Conservation (phyloP, 371 early-diverging fungal genomes). For the Gilbertella persicaria region DNA sequence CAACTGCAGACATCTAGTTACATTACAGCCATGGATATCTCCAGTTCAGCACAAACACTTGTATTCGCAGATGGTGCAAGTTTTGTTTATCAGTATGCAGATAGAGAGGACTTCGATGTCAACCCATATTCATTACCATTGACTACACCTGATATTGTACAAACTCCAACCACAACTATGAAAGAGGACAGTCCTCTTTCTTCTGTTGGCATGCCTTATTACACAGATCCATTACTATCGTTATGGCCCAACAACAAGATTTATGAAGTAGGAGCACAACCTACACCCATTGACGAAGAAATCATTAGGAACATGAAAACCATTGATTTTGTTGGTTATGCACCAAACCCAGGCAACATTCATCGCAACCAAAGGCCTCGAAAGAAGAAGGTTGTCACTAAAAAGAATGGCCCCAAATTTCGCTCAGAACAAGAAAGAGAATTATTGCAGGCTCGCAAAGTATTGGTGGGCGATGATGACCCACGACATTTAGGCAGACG, state of each 20-base stretch:
- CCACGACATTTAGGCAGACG: slow-evolving; percentile 33
- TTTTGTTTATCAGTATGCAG: slow-evolving; percentile 68
- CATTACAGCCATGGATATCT: slow-evolving; percentile 71
- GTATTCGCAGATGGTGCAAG: slow-evolving; percentile 74
- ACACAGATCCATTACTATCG: slow-evolving; percentile 73
- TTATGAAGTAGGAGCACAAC: slow-evolving; percentile 70
- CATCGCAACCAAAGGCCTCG: slow-evolving; percentile 77
- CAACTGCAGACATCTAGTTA: slow-evolving; percentile 69
- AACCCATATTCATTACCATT: slow-evolving; percentile 70
- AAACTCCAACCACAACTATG: slow-evolving; percentile 49
- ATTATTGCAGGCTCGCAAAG: slow-evolving; percentile 45
- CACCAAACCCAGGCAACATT: slow-evolving; percentile 78
- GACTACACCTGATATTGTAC: slow-evolving; percentile 59
- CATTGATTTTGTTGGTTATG: slow-evolving; percentile 91
- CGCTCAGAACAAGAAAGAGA: slow-evolving; percentile 83
- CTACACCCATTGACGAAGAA: slow-evolving; percentile 71
- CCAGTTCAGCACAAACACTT: slow-evolving; percentile 73
- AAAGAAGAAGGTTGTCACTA: slow-evolving; percentile 38
- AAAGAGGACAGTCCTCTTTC: slow-evolving; percentile 77
- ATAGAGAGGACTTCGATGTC: slow-evolving; percentile 62
- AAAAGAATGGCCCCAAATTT: slow-evolving; percentile 77
- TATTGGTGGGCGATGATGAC: slow-evolving; percentile 30
- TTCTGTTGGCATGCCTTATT: slow-evolving; percentile 79
- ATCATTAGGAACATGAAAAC: slow-evolving; percentile 78
- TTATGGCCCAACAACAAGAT: slow-evolving; percentile 68